These are phyloP conservation scores for Eremomyces bilateralis DNA, from an alignment of 495 filamentous ascomycete genomes.

Conservation along the genomic window DNA sequence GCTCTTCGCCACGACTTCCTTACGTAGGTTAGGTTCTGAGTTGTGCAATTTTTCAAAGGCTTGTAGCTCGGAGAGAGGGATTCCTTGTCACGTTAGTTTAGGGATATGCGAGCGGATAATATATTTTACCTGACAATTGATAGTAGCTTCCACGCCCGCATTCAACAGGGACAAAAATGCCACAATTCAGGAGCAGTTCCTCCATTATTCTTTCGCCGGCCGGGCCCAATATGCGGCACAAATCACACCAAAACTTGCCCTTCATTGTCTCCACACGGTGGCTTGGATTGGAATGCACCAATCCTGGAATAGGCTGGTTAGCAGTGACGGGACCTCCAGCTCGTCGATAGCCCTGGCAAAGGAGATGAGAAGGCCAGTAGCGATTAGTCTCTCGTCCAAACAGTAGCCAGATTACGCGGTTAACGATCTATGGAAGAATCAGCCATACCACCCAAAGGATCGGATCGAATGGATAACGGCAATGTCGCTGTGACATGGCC, in stretches of 20 bases:
- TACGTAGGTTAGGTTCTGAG: no score
- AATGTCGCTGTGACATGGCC: no score
- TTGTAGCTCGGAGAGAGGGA: no score
- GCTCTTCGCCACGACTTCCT: no score
- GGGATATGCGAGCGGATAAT: no score
- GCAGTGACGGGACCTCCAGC: constrained; percentile 7
- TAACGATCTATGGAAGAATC: constrained; percentile 48
- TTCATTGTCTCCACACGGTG: constrained; percentile 48
- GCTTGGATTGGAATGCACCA: constrained; percentile 39
- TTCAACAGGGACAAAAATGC: no score
- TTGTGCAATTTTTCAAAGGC: no score
- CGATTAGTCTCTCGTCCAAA: constrained; percentile 32
- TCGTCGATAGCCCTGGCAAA: constrained; percentile 56
- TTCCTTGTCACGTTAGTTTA: no score
- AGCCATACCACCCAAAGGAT: no score
- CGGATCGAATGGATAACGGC: no score
- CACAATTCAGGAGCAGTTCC: constrained; percentile 54
- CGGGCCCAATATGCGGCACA: constrained; percentile 48
- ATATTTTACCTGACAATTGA: no score
- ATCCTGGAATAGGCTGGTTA: constrained; percentile 25
- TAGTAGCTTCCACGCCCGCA: no score
- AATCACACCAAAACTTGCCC: constrained; percentile 43
- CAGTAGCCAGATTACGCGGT: constrained; percentile 58
- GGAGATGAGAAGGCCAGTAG: constrained; percentile 43
- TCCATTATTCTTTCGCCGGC: constrained; percentile 70